Evolutionary conservation across 1,139 yeast species (phyloP).

Genomic region (Yueomyces sp.): DNA sequence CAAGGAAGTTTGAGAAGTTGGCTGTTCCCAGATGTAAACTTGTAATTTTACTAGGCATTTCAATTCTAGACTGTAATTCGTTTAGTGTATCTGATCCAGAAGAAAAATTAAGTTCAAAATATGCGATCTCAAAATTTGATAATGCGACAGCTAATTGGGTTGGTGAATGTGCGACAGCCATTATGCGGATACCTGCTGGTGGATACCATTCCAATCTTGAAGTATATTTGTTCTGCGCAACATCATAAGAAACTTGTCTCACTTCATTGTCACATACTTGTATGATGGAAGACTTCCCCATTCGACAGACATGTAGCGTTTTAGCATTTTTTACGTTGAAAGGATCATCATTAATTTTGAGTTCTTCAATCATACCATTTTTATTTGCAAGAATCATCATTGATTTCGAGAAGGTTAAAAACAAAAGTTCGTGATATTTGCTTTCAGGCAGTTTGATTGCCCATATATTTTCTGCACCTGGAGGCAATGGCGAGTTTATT

Average conservation of each 20-base stretch:
- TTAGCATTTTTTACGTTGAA: constrained; percentile 38
- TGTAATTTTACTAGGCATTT: constrained; percentile 40
- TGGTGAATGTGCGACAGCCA: constrained; percentile 47
- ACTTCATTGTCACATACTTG: constrained; percentile 72
- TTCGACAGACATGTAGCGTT: constrained; percentile 59
- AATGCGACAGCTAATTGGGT: constrained; percentile 61
- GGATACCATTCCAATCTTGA: constrained; percentile 60
- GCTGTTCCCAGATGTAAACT: constrained; percentile 44
- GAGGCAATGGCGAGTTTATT: constrained; percentile 19
- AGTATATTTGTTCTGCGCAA: constrained; percentile 8
- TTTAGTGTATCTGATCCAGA: constrained; percentile 44
- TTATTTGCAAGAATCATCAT: constrained; percentile 17
- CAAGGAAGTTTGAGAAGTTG: constrained; percentile 42
- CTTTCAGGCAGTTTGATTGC: constrained; percentile 34
- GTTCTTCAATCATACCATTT: constrained; percentile 50
- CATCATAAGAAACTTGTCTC: constrained; percentile 39
- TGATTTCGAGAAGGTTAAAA: constrained; percentile 12
- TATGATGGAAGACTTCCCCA: constrained; percentile 51
- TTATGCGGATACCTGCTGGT: constrained; percentile 62
- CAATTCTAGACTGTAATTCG: constrained; percentile 56
- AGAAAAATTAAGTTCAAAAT: constrained; percentile 59
- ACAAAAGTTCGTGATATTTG: constrained; percentile 29
- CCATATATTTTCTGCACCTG: constrained; percentile 17
- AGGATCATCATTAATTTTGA: constrained; percentile 48
- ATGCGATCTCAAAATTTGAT: constrained; percentile 63